These are phyloP conservation scores for Apophysomyces trapeziformis DNA, from an alignment of 371 early-diverging fungal genomes.

Conservation along the genomic window DNA sequence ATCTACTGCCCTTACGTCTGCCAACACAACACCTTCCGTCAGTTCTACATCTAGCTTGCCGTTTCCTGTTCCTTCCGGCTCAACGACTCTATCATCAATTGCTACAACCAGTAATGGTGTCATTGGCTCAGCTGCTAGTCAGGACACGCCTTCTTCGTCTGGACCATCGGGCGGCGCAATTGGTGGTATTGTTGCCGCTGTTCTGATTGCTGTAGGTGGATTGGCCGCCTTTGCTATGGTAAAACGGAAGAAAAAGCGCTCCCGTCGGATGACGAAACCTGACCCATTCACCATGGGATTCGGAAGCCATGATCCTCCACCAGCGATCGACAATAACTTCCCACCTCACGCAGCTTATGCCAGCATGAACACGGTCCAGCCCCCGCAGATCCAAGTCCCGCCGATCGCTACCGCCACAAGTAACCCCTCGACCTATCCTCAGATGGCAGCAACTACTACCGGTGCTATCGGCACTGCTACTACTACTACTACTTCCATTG, in stretches of 20 bases:
- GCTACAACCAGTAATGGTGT: conserved; percentile 4
- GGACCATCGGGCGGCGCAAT: conserved; percentile 55
- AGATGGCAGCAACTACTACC: conserved; percentile 9
- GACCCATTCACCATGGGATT: conserved; percentile 59
- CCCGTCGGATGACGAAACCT: conserved; percentile 26
- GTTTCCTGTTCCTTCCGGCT: background rate
- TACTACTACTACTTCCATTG: conserved; percentile 15
- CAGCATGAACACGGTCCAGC: conserved; percentile 9
- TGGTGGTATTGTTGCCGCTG: conserved; percentile 52
- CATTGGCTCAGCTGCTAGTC: background rate
- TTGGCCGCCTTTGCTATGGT: conserved; percentile 45
- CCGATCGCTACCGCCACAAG: conserved; percentile 8
- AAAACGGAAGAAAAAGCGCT: conserved; percentile 30
- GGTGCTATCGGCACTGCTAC: background rate
- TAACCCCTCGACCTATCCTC: conserved; percentile 10
- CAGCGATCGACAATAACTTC: conserved; percentile 14
- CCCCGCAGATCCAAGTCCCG: conserved; percentile 10
- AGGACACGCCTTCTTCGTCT: conserved; percentile 4
- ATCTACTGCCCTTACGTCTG: background rate
- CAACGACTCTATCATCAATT: background rate
- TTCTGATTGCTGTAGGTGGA: conserved; percentile 33
- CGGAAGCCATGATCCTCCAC: conserved; percentile 42
- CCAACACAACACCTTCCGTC: background rate
- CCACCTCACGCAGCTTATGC: conserved; percentile 24
- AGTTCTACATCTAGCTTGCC: background rate